Conservation (phyloP, 179 eudicot genomes). For the Drosera spatulata region DNA sequence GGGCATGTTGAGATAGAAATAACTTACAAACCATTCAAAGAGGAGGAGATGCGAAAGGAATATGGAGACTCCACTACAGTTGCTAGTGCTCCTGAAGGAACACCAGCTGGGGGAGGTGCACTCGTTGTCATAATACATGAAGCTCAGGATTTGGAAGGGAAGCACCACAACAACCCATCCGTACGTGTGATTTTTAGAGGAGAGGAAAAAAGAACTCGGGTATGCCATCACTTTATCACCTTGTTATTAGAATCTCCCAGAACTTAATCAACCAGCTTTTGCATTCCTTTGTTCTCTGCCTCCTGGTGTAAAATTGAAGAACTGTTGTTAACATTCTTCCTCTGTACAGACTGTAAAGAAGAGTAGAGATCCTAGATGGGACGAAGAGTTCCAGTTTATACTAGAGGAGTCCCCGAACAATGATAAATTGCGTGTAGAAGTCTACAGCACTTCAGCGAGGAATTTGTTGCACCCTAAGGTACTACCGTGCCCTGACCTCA, state of each 20-base stretch:
- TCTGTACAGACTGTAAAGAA: slow-evolving; percentile 50
- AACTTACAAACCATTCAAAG: slow-evolving; percentile 59
- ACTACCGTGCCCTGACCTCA: background rate
- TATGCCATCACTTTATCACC: too few relatives aligned
- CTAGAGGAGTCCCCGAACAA: slow-evolving; percentile 62
- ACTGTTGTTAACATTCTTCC: background rate
- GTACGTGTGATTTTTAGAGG: slow-evolving; percentile 53
- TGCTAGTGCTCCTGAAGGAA: slow-evolving; percentile 56
- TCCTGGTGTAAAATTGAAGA: background rate
- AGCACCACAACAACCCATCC: slow-evolving; percentile 72
- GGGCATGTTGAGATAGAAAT: slow-evolving; percentile 58
- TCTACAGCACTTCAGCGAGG: slow-evolving; percentile 49
- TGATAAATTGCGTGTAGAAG: slow-evolving; percentile 63
- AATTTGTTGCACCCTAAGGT: slow-evolving; percentile 76
- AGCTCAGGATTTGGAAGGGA: slow-evolving; percentile 77
- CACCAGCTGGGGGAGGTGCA: slow-evolving; percentile 60
- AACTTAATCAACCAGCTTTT: too few relatives aligned
- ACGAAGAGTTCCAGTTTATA: slow-evolving; percentile 49
- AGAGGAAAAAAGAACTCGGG: slow-evolving; percentile 61
- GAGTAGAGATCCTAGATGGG: slow-evolving; percentile 85
- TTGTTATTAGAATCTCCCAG: too few relatives aligned
- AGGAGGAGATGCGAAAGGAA: slow-evolving; percentile 26
- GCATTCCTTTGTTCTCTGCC: too few relatives aligned
- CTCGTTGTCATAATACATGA: slow-evolving; percentile 53
- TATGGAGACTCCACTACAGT: slow-evolving; percentile 24